phyloP scores from a whole-genome alignment of 192 early-diverging fungal species.

The Backusella mclennaniae region DNA sequence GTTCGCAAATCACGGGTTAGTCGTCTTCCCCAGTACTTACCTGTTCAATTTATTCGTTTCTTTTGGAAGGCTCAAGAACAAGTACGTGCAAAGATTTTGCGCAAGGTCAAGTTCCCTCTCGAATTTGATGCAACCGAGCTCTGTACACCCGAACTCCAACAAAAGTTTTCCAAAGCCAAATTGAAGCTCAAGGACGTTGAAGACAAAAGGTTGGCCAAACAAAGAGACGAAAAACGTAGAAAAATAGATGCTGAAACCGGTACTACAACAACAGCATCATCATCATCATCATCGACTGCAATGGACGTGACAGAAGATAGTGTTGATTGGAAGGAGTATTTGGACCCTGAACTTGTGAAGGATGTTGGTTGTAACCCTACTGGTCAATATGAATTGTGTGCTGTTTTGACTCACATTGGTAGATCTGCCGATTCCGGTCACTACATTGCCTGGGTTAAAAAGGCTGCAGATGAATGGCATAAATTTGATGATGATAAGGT shows the following conservation, averaged over 20 bases:
- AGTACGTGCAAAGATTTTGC: slow-evolving; percentile 90
- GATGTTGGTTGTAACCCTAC: slow-evolving; percentile 86
- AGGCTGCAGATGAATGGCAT: slow-evolving; percentile 67
- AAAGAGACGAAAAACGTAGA: slow-evolving; percentile 46
- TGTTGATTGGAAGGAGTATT: slow-evolving; percentile 41
- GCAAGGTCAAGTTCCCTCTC: slow-evolving; percentile 92
- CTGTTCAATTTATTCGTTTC: slow-evolving; percentile 91
- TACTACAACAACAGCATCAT: not conserved
- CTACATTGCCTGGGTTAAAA: slow-evolving; percentile 95
- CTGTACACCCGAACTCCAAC: slow-evolving; percentile 80
- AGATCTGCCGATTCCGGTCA: slow-evolving; percentile 90
- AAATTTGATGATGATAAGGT: slow-evolving; percentile 98
- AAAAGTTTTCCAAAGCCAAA: slow-evolving; percentile 67
- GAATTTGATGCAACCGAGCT: slow-evolving; percentile 87
- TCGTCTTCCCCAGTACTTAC: slow-evolving; percentile 86
- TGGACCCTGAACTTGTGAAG: slow-evolving; percentile 69
- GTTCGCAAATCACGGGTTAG: slow-evolving; percentile 71
- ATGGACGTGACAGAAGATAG: slow-evolving; percentile 10
- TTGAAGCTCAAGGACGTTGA: slow-evolving; percentile 69
- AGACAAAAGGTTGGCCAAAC: slow-evolving; percentile 58
- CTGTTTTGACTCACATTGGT: slow-evolving; percentile 95
- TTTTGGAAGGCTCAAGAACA: slow-evolving; percentile 87
- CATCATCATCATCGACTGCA: slow-evolving; percentile 11
- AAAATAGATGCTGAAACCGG: slow-evolving; percentile 26
- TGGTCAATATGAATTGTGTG: slow-evolving; percentile 90